phyloP scores from a whole-genome alignment of 371 early-diverging fungal genomes.

The Rhizomucor miehei region DNA sequence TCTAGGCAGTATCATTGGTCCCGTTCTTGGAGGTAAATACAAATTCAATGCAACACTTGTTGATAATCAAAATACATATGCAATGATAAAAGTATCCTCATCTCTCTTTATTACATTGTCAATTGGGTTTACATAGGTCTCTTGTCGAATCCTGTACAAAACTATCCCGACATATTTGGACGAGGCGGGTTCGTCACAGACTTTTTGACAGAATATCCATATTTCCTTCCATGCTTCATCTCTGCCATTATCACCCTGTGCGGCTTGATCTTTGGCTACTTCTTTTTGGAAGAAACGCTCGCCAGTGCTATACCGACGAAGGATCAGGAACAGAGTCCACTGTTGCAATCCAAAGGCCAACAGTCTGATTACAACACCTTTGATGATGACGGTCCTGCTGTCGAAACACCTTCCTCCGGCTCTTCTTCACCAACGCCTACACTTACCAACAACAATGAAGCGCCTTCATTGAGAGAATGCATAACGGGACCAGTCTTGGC shows the following conservation, averaged over 20 bases:
- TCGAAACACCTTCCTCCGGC: not conserved
- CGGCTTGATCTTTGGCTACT: slow-evolving; percentile 65
- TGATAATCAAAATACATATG: not conserved
- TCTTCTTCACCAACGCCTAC: slow-evolving; percentile 12
- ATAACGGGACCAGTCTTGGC: slow-evolving; percentile 37
- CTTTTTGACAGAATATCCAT: slow-evolving; percentile 72
- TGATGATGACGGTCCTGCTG: not conserved
- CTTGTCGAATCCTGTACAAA: slow-evolving; percentile 70
- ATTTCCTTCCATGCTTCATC: slow-evolving; percentile 83
- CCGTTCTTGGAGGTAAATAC: slow-evolving; percentile 64
- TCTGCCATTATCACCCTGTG: slow-evolving; percentile 59
- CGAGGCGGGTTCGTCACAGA: slow-evolving; percentile 33
- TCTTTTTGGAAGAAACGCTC: slow-evolving; percentile 76
- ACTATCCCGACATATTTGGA: slow-evolving; percentile 70
- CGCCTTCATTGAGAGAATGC: slow-evolving; percentile 28
- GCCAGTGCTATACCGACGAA: not conserved
- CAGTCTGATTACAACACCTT: slow-evolving; percentile 3
- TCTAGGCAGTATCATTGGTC: slow-evolving; percentile 62
- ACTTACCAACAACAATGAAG: not conserved
- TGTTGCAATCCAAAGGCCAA: not conserved
- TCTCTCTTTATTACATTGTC: not conserved
- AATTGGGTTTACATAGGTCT: slow-evolving; percentile 30
- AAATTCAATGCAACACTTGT: too few species aligned
- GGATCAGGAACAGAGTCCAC: not conserved
- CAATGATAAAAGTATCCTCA: not conserved